Base-by-base conservation (phyloP, 2,329 filamentous ascomycete species). In the Botrytis byssoidea region DNA sequence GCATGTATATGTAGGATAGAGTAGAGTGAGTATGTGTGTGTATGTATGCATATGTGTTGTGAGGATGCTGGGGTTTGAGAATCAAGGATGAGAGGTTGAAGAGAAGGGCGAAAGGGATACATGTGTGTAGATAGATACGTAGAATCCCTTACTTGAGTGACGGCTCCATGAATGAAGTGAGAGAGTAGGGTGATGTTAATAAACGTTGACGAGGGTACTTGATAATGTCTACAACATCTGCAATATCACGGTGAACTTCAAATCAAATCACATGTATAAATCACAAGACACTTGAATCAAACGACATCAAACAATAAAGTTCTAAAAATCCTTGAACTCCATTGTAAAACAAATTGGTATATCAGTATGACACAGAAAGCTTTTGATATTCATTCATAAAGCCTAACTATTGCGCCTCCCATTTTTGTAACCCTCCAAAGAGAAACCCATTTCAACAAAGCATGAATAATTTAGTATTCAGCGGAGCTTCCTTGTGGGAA, bases 401-500 rank as follows among this genome's bases (percentile, higher is more conserved):
- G 51, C 48, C 61, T 68, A 68, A 60, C 63, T 72, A 72, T 68
- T 72, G 71, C 61, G 71, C 71, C 71, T 66, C 32, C 63, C 51
- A 68, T 68, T 48, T 71, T 51, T 59, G 40, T 44, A 48, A 60
- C 71, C 63, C 40, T 72, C 46, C 29, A 35, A n/a, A 66, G 61
- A 72, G 64, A 72, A 46, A 46, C 63, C 71, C 71, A 68, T 68
- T 40, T 37, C 60, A 29, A 61, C 37, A 68, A 37, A 57, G 44
- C 46, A n/a, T 44, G 55, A 72, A 72, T 57, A 46, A 72, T 88
- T 88, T 96, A 97, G 88, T 93, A 97, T 84, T 97, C 95, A 81
- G 89, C 82, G 83, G 88, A 85, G 83, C 88, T 88, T 84, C 89
- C 89, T 89, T 97, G 93, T 82, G 96, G 96, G 91, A 99, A 99